Base-by-base conservation (phyloP, 352 stramenopile genomes). In the Globisporangium cederbergense region DNA sequence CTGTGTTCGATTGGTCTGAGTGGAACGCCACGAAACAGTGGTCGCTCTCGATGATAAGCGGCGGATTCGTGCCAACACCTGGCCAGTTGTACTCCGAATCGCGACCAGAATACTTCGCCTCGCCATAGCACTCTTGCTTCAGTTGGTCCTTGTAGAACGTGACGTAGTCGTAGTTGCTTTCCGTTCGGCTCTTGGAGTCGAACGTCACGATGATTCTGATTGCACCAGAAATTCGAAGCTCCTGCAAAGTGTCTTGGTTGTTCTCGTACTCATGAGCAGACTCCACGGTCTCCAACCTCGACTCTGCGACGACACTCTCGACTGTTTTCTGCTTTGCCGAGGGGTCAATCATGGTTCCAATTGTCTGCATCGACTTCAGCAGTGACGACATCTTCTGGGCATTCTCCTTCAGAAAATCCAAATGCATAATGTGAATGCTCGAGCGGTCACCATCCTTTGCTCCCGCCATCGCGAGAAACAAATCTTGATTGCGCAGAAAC, bases 101-200 rank as follows among this genome's bases (percentile, higher is more conserved):
- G n/a, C 86, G 73, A 3, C 87, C 88, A 2, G 78, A 93, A 61
- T 95, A 96, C 58, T 78, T 86, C 13, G 82, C 72, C 14, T 74
- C 78, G 7, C 88, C 88, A 51, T 92, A 93, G 58, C 72, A 85
- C 25, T 81, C 72, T 18, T 67, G 70, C 68, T 85, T 76, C 4
- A 63, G 66, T 42, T 74, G 73, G 55, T 93, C 77, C 51, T 91
- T 92, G 64, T 79, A 94, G 61, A 97, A 97, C 16, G 81, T 93
- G 28, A 97, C 66, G 61, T 94, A 97, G 62, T 97, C 91, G 64
- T 96, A 97, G 58, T 90, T 92, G 32, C 76, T 75, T 66, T 97
- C 91, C 5, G 88, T 96, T 57, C 84, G 75, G 6, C 71, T 92
- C 46, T 68, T 73, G 20, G 85, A 49, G 52, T 97, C 90, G 58